phyloP scores from a whole-genome alignment of 2,329 filamentous ascomycete genomes.

The Achaetomium macrosporum region DNA sequence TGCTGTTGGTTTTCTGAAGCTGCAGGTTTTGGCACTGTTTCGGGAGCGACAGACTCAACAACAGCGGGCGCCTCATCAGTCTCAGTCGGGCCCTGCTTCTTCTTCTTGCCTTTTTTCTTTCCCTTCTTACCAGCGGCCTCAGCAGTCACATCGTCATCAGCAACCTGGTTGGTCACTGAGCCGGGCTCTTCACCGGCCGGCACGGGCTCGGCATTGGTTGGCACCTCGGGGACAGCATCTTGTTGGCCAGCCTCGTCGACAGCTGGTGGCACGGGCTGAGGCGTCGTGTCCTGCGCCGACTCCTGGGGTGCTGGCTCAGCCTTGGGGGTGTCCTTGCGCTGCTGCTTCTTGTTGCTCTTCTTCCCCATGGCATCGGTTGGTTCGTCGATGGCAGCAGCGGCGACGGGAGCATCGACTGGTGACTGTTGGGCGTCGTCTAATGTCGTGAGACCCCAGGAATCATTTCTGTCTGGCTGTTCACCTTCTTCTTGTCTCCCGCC shows the following conservation, averaged over 20 bases:
- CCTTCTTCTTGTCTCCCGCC: conserved; percentile 8
- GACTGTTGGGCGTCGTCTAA: conserved; percentile 4
- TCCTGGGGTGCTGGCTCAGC: conserved; percentile 15
- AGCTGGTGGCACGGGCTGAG: not conserved
- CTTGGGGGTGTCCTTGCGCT: conserved; percentile 23
- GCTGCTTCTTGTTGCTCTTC: conserved; percentile 31
- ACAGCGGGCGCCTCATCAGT: conserved; percentile 5
- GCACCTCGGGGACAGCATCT: conserved; percentile 3
- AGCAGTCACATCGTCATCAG: conserved; percentile 10
- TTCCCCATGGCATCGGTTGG: conserved; percentile 28
- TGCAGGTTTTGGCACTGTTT: not conserved
- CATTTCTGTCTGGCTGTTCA: conserved; percentile 15
- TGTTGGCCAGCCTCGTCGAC: conserved; percentile 9
- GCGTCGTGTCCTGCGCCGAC: conserved; percentile 4
- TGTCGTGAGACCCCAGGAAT: conserved; percentile 4
- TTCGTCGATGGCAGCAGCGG: conserved; percentile 23
- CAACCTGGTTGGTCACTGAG: not conserved
- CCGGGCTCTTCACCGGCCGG: not conserved
- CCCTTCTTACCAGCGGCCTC: conserved; percentile 18
- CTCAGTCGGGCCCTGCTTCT: conserved; percentile 12
- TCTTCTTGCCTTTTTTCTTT: conserved; percentile 26
- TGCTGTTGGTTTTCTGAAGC: not conserved
- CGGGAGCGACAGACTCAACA: conserved; percentile 2
- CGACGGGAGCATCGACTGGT: conserved; percentile 17
- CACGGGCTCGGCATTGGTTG: conserved; percentile 1